phyloP scores from a whole-genome alignment of 1,284 basidiomycete species.

The Ceratobasidium sp. region DNA sequence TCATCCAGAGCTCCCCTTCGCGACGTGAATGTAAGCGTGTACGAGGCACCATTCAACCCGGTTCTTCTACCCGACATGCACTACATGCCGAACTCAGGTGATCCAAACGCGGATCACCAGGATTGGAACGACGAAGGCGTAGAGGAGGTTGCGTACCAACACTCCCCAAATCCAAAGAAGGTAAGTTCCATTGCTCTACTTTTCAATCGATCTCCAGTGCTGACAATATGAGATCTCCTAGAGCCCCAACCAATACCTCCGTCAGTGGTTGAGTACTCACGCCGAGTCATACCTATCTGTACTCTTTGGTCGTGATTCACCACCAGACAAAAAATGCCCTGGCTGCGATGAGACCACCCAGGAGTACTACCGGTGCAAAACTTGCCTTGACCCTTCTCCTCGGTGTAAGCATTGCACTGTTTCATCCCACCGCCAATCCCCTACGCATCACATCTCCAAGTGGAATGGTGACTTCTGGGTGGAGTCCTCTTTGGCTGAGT shows the following conservation, averaged over 20 bases:
- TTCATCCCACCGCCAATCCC: not conserved
- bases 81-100: too few species aligned
- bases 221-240: too few species aligned
- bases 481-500: not conserved
- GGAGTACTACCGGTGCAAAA: not conserved
- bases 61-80: too few species aligned
- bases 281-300: not conserved
- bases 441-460: not conserved
- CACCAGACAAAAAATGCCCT: not conserved
- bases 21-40: too few species aligned
- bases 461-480: conserved; percentile 1
- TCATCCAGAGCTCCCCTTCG: too few species aligned
- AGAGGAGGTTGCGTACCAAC: too few species aligned
- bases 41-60: too few species aligned
- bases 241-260: not conserved
- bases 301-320: not conserved
- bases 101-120: too few species aligned
- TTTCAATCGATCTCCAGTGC: too few species aligned
- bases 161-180: too few species aligned
- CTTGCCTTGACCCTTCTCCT: not conserved
- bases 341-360: not conserved
- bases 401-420: not conserved
- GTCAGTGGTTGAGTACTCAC: not conserved
- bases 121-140: too few species aligned
- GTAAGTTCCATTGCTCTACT: too few species aligned